phyloP scores from a whole-genome alignment of 2,329 filamentous ascomycete genomes.

The Sclerotiophoma versabilis region DNA sequence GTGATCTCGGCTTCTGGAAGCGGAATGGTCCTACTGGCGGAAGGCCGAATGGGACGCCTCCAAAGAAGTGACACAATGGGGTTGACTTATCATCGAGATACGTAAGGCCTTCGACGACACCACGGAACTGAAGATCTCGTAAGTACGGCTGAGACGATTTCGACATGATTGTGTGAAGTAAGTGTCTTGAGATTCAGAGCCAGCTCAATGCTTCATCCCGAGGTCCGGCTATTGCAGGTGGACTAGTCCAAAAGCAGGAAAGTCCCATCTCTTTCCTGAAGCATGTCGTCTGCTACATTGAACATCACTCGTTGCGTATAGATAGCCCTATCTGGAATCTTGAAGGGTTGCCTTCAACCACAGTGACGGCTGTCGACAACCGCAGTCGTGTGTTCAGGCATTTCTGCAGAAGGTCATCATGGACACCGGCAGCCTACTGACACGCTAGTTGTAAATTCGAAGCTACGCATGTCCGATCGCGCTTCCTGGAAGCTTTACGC shows the following conservation, averaged over 20 bases:
- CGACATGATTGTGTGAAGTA: slow-evolving; percentile 20
- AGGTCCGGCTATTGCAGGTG: slow-evolving; percentile 10
- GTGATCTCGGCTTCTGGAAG: slow-evolving; percentile 57
- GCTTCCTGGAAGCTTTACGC: no score
- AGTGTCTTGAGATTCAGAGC: neutral
- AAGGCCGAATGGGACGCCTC: slow-evolving; percentile 63
- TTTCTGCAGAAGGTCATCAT: no score
- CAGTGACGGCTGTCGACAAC: no score
- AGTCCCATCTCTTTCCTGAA: neutral
- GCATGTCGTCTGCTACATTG: neutral
- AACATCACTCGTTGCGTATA: no score
- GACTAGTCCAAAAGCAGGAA: neutral
- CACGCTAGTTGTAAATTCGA: neutral
- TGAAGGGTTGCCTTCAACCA: no score
- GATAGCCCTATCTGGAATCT: no score
- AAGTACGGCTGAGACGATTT: slow-evolving; percentile 38
- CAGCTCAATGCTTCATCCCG: neutral
- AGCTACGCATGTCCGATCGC: slow-evolving; percentile 56
- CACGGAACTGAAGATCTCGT: slow-evolving; percentile 53
- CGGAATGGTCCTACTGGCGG: slow-evolving; percentile 57
- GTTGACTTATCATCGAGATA: slow-evolving; percentile 45
- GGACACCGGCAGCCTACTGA: neutral
- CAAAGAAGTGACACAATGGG: slow-evolving; percentile 60
- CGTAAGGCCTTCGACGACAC: slow-evolving; percentile 59
- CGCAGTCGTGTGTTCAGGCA: no score